Base-by-base conservation (phyloP, 495 filamentous ascomycete species). In the Schizothecium vesticola region DNA sequence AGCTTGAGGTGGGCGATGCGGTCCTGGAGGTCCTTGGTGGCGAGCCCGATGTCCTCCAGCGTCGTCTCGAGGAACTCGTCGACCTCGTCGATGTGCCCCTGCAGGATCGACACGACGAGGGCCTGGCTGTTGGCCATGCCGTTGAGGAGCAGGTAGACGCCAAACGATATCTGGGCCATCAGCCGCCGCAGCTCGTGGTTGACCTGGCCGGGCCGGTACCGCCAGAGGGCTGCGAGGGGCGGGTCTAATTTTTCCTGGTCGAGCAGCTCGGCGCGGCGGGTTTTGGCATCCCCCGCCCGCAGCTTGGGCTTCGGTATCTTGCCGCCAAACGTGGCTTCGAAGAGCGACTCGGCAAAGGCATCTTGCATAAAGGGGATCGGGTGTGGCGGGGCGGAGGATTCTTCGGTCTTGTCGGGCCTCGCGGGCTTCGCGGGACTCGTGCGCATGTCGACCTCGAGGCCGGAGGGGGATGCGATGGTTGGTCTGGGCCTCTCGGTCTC, bases 101-200 rank as follows among this genome's bases (percentile, higher is more conserved):
- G 92, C 59, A 99, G 86, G 60, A 98, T 98, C 59, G 86, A 88
- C 71, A 97, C 87, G 19, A 97, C 94, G 69, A 93, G 88, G 21
- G 86, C 83, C 56, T 97, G 90, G 67, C 91, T 94, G 78, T 92
- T 97, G 21, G 95, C 94, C 69, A 96, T 86, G 60, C 87, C 86
- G 72, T 94, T 89, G 36, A 94, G 88, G 33, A 99, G 81, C 13
- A 99, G 84, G 79, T 97, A 91, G 31, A 98, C 87, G 28, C 96
- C 95, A 76, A 97, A 99, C 0, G 90, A 89, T 72, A 97, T 94
- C 74, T 99, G 95, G 9, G 95, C 89, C 73, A 94, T 86, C 63
- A 98, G 84, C 79, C 97, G 96, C 85, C 89, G 90, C 55, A 99
- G 82, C 67, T 94, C 91, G 79, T 99, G 95, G 72, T 91, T 88